Base-by-base conservation (phyloP, 1,284 basidiomycete species). In the Xerocomus nothofagi region DNA sequence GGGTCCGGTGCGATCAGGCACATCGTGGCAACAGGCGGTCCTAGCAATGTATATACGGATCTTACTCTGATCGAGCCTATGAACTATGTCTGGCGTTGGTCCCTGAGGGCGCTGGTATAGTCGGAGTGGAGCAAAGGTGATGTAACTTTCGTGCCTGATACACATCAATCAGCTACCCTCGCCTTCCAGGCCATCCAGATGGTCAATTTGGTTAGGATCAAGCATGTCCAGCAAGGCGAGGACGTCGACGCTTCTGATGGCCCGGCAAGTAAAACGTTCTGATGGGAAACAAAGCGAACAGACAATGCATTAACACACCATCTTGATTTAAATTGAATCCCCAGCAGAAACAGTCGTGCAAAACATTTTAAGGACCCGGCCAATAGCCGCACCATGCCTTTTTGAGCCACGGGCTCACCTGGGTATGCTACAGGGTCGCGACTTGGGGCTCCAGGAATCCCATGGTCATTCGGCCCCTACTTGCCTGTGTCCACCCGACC, bases 91-190 rank as follows among this genome's bases (percentile, higher is more conserved):
- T 51, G 41, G 15, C 36, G 32, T 20, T 41, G 41, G 6, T 40
- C 50, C 1, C 17, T 23, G 6, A 52, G 53, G 32, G 24, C 40
- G 23, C n/a, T n/a, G 50, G 49, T 23, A 37, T 29, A 3, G 29
- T 45, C 2, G 49, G 49, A 10, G 42, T 1, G 49, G 49, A 10
- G 42, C 11, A 21, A 40, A 40, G 0, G 18, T 31, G 21, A 53
- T 46, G 5, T 36, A 21, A 9, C 0, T 3, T 15, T 44, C 41
- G 24, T 52, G 49, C 17, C 31, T 26, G 21, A 43, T 34, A 9
- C 36, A 40, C n/a, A 44, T 51, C 39, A 10, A 26, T 9, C 8
- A 3, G 29, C 39, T 4, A 51, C 39, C 5, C 30, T 31, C 3
- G 1, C 18, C 23, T 50, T 42, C 47, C 39, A 51, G 3, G 24